Conservation (phyloP, 495 filamentous ascomycete species). For the Penicillium ochrochloron region DNA sequence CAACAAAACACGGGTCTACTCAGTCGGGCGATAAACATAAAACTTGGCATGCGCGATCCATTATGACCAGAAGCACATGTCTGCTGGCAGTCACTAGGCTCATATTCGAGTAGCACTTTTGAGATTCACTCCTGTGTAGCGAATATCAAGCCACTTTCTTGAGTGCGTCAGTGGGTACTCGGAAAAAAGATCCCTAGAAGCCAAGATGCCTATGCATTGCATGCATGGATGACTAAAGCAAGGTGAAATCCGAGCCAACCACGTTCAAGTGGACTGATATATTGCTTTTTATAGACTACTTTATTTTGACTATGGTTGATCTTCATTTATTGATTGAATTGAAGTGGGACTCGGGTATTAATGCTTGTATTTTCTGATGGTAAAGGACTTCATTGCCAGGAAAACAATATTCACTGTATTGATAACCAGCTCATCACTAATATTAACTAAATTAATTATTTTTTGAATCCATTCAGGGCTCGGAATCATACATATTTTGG, state of each 20-base stretch:
- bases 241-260: conserved; percentile 4
- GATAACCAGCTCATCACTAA: background rate
- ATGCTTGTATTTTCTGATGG: background rate
- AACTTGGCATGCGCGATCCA: too few species aligned
- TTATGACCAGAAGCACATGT: too few species aligned
- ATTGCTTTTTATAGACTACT: conserved; percentile 8
- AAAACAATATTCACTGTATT: background rate
- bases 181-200: background rate
- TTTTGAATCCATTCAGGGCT: background rate
- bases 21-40: too few species aligned
- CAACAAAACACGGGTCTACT: too few species aligned
- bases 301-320: background rate
- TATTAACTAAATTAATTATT: background rate
- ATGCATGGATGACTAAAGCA: conserved; percentile 4
- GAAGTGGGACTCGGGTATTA: background rate
- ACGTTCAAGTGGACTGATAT: background rate
- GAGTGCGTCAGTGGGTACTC: background rate
- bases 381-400: background rate
- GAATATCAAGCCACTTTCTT: background rate
- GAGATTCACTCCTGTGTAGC: background rate
- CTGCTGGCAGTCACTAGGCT: too few species aligned
- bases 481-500: conserved; percentile 11
- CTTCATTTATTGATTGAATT: background rate
- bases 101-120: too few species aligned
- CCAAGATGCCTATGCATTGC: background rate